Evolutionary conservation across 345 rosid genomes (phyloP).

Genomic region (Luvunga scandens): DNA sequence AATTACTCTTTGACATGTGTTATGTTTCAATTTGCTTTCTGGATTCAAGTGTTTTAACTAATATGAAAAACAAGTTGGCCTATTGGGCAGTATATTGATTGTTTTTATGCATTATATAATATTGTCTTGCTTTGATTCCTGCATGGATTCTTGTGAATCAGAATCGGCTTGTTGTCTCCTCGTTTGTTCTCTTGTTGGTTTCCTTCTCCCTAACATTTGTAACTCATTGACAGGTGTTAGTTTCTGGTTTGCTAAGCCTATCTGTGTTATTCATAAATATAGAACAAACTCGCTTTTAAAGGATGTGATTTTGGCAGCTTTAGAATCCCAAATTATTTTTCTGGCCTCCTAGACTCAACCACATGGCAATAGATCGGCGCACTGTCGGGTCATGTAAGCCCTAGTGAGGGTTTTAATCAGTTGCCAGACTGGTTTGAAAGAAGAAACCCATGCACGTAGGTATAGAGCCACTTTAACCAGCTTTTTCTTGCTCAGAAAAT

Average conservation of each 20-base stretch:
- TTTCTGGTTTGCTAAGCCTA: slow-evolving; percentile 23
- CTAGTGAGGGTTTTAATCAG: slow-evolving; percentile 14
- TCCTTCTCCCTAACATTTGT: slow-evolving; percentile 61
- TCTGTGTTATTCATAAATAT: slow-evolving; percentile 26
- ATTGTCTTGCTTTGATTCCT: slow-evolving; percentile 27
- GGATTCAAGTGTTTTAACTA: slow-evolving; percentile 26
- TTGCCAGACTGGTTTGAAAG: neutral
- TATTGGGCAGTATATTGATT: slow-evolving; percentile 31
- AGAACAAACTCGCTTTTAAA: slow-evolving; percentile 17
- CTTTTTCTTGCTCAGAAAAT: neutral
- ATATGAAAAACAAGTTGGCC: slow-evolving; percentile 30
- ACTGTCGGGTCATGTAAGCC: slow-evolving; percentile 13
- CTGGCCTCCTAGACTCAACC: slow-evolving; percentile 14
- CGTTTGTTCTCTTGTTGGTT: slow-evolving; percentile 61
- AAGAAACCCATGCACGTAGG: slow-evolving; percentile 14
- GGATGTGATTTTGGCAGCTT: slow-evolving; percentile 24
- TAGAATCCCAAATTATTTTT: slow-evolving; percentile 32
- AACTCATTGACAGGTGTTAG: slow-evolving; percentile 41
- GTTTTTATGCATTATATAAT: slow-evolving; percentile 18
- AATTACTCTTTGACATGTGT: neutral
- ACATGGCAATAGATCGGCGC: slow-evolving; percentile 24
- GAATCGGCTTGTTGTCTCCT: slow-evolving; percentile 69
- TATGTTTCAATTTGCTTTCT: slow-evolving; percentile 13
- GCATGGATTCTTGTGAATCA: slow-evolving; percentile 43
- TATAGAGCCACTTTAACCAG: neutral